phyloP scores from a whole-genome alignment of 1,284 basidiomycete genomes.

The Apiotrichum laibachii region DNA sequence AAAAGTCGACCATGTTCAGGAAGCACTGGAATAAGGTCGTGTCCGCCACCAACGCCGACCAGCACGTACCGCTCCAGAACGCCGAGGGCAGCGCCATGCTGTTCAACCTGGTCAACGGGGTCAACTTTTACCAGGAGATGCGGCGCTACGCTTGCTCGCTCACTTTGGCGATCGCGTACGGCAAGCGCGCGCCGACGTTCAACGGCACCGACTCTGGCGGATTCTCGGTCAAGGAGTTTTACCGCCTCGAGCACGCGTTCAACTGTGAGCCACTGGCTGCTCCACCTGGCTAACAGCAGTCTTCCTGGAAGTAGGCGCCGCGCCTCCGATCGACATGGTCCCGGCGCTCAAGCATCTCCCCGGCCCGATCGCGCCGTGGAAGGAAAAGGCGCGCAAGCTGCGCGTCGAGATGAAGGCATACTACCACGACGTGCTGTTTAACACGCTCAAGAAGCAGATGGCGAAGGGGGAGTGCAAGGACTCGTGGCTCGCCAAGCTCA shows the following conservation, averaged over 20 bases:
- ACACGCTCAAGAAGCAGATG: slow-evolving; percentile 9
- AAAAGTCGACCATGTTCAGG: slow-evolving; percentile 2
- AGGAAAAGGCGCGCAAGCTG: slow-evolving; percentile 6
- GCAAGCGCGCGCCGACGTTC: slow-evolving; percentile 15
- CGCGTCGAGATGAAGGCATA: slow-evolving; percentile 10
- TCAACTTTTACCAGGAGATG: slow-evolving; percentile 17
- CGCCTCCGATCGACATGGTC: slow-evolving; percentile 11
- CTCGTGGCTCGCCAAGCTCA: slow-evolving; percentile 8
- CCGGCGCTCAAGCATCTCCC: slow-evolving; percentile 14
- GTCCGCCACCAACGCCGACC: neutral
- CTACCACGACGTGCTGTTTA: slow-evolving; percentile 8
- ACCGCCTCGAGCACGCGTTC: slow-evolving; percentile 14
- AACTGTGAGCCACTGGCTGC: slow-evolving; percentile 3
- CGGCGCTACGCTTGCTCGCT: slow-evolving; percentile 10
- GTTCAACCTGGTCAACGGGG: slow-evolving; percentile 8
- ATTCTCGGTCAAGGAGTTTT: slow-evolving; percentile 15
- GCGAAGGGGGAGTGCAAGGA: slow-evolving; percentile 6
- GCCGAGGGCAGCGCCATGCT: slow-evolving; percentile 12
- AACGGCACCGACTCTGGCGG: slow-evolving; percentile 1
- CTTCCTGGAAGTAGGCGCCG: slow-evolving; percentile 14
- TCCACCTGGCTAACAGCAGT: slow-evolving; percentile 8
- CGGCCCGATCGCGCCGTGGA: slow-evolving; percentile 12
- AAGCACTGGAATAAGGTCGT: slow-evolving; percentile 13
- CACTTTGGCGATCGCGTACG: slow-evolving; percentile 8
- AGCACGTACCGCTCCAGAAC: slow-evolving; percentile 10